Base-by-base conservation (phyloP, 768 basidiomycete species). In the Lenzites betulinus region DNA sequence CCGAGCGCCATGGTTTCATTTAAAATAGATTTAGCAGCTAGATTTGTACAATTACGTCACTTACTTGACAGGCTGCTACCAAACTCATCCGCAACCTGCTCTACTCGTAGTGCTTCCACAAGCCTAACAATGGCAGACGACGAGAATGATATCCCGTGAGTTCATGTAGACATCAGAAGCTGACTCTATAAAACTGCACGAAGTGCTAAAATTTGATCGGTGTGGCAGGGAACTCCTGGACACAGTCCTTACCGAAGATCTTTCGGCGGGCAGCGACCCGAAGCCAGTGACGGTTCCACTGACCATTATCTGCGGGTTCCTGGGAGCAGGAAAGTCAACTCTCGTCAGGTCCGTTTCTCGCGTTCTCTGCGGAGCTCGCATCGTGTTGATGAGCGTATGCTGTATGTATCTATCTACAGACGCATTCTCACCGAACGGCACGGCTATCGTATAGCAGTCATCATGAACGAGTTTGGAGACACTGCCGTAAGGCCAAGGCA, bases 381-480 rank as follows among this genome's bases (percentile, higher is more conserved):
- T 30, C 35, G 23, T 16, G 20, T 23, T 49, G 15, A 28, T 20
- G 22, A 46, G 22, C 20, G 44, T 15, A 7, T 25, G 7, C n/a
- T n/a, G n/a, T n/a, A n/a, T n/a, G n/a, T n/a, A 43, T 38, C 53
- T 13, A 41, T 46, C 35, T 50, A 16, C 63, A 91, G 88, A 66
- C 88, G 95, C 33, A 95, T 98, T 67, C 77, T 98, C 62, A 96
- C 92, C 13, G 93, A 94, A 69, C 81, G 87, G 39, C 96, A 98
- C 81, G 95, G 96, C 3, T 94, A 95, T 70, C 85, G 91, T 38
- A 97, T 99, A 57, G 96, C 96, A 5, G 96, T 99, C 22, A 97
- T 96, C 64, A 95, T 97, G 93, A 97, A 96, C 69, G 94, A 95
- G 74, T 98, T 98, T 71, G 96, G 94, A 9, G 95, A 97, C 71